Percentiles rank a stretch among this genome's conserved stretches.
These are phyloP conservation scores for Coniosporium apollinis DNA, from an alignment of 495 filamentous ascomycete genomes.

Conservation along the genomic window DNA sequence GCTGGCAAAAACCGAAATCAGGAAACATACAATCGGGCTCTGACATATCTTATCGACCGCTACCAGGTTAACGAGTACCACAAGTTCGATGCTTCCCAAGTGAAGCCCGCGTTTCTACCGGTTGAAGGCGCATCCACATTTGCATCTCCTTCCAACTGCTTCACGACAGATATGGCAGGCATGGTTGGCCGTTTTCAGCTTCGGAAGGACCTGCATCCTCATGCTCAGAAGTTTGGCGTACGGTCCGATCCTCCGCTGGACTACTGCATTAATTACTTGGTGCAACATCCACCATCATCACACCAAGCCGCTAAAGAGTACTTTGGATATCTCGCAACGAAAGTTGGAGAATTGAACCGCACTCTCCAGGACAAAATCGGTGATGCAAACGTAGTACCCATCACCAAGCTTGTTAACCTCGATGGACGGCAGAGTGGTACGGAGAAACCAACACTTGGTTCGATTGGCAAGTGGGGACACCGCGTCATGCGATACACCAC, in stretches of 20 bases:
- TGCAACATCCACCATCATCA: slow-evolving; percentile 50
- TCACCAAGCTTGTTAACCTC: too few species aligned
- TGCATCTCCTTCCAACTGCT: slow-evolving; percentile 60
- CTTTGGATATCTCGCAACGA: slow-evolving; percentile 68
- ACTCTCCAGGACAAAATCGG: slow-evolving; percentile 40
- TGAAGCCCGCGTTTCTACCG: slow-evolving; percentile 53
- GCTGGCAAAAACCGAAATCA: slow-evolving; percentile 39
- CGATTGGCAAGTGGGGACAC: too few species aligned
- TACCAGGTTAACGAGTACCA: slow-evolving; percentile 61
- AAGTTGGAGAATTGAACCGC: slow-evolving; percentile 52
- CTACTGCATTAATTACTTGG: slow-evolving; percentile 52
- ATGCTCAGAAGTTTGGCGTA: slow-evolving; percentile 74
- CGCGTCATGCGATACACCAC: slow-evolving; percentile 37
- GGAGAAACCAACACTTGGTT: too few species aligned
- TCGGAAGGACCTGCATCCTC: slow-evolving; percentile 48
- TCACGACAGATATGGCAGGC: slow-evolving; percentile 56
- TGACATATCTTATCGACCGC: slow-evolving; percentile 71
- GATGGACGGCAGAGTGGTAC: too few species aligned
- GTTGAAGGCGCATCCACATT: slow-evolving; percentile 45
- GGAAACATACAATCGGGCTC: slow-evolving; percentile 40
- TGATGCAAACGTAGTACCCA: slow-evolving; percentile 19
- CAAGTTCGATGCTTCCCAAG: slow-evolving; percentile 35
- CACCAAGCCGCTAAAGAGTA: slow-evolving; percentile 45
- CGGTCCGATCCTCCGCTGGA: slow-evolving; percentile 57
- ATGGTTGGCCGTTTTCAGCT: slow-evolving; percentile 70